Evolutionary conservation across 768 basidiomycete genomes (phyloP).

Genomic region (Naganishia friedmannii): DNA sequence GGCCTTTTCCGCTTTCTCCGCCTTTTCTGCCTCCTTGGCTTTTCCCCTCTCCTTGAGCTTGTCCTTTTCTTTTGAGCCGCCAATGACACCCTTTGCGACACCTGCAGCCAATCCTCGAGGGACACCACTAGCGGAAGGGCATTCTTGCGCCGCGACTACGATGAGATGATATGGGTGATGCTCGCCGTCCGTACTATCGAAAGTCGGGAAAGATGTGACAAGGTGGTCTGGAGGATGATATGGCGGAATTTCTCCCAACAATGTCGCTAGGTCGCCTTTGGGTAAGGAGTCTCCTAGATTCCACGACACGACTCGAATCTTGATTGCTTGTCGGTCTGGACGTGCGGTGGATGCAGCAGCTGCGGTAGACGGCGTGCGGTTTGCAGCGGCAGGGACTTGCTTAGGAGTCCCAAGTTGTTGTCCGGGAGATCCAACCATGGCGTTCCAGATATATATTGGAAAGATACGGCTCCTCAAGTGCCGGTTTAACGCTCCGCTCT

Average conservation of each 20-base stretch:
- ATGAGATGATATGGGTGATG: conserved; percentile 51
- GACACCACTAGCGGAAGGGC: conserved; percentile 47
- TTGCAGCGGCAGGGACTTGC: neutral
- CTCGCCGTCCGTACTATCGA: conserved; percentile 34
- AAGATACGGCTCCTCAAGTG: neutral
- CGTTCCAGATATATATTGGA: neutral
- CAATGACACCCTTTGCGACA: conserved; percentile 46
- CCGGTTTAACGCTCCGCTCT: neutral
- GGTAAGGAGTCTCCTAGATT: conserved; percentile 52
- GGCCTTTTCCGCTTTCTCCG: conserved; percentile 36
- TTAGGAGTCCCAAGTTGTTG: neutral
- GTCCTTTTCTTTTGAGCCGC: conserved; percentile 40
- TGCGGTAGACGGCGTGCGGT: neutral
- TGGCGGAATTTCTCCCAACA: conserved; percentile 44
- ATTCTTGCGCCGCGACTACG: conserved; percentile 51
- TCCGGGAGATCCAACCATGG: neutral
- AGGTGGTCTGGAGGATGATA: conserved; percentile 40
- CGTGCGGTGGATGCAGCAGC: neutral
- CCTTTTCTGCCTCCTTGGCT: conserved; percentile 14
- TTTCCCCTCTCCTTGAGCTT: conserved; percentile 29
- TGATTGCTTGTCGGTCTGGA: conserved; percentile 39
- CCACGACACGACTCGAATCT: conserved; percentile 49
- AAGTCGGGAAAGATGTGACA: conserved; percentile 27
- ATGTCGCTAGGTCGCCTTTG: conserved; percentile 48
- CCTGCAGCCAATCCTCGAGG: conserved; percentile 50